phyloP scores from a whole-genome alignment of 441 rosid species.

The Erysimum pusillum region DNA sequence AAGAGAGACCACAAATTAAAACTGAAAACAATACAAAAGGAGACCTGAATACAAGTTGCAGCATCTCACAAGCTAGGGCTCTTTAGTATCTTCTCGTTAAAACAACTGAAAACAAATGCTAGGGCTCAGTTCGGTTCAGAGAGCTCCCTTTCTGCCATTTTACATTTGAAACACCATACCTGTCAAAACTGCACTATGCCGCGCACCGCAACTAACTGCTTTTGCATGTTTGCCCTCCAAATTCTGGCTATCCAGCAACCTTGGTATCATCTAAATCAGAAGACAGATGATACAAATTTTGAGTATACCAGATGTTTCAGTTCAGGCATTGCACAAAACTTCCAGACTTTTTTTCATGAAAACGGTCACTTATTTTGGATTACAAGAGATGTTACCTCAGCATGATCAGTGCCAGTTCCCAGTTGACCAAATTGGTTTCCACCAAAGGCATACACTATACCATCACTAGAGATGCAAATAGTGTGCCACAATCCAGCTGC shows the following conservation, averaged over 20 bases:
- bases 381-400: conserved; percentile 58
- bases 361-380: not conserved
- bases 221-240: conserved; percentile 60
- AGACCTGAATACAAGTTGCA: conserved; percentile 46
- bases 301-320: conserved; percentile 6
- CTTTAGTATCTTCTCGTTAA: conserved; percentile 49
- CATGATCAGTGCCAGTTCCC: conserved; percentile 75
- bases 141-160: conserved; percentile 18
- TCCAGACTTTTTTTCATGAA: not conserved
- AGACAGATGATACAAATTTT: not conserved
- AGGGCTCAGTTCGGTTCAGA: conserved; percentile 35
- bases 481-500: conserved; percentile 88
- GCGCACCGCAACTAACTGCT: conserved; percentile 73
- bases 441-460: conserved; percentile 73
- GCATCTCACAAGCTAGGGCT: conserved; percentile 52
- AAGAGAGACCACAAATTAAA: conserved; percentile 31
- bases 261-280: conserved; percentile 63
- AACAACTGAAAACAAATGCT: conserved; percentile 42
- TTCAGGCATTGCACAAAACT: not conserved
- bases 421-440: conserved; percentile 88
- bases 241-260: conserved; percentile 61
- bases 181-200: conserved; percentile 72
- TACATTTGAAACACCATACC: conserved; percentile 50
- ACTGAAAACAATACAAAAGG: conserved; percentile 42
- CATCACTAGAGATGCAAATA: conserved; percentile 62